Evolutionary conservation across 176 grass and related monocot genomes (phyloP).

Genomic region (Themeda triandra): DNA sequence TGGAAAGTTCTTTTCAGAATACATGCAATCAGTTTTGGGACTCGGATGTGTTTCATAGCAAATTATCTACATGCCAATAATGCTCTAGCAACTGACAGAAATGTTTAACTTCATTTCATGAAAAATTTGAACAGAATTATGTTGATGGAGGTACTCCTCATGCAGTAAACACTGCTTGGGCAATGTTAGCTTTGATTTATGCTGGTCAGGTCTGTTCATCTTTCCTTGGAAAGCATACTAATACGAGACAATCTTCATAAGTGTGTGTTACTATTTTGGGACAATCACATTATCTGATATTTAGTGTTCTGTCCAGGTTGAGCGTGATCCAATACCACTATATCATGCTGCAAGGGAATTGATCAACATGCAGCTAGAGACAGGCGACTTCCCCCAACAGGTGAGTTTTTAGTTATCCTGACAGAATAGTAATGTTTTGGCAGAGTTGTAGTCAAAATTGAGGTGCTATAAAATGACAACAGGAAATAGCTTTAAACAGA

Average conservation of each 20-base stretch:
- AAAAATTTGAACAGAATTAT: neutral
- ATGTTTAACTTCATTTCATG: neutral
- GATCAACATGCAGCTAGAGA: conserved; percentile 29
- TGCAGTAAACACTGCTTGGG: neutral
- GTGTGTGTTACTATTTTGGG: neutral
- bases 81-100: neutral
- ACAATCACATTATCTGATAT: neutral
- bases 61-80: neutral
- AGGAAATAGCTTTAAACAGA: neutral
- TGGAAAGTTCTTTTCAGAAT: neutral
- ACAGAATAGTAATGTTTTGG: neutral
- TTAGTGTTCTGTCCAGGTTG: neutral
- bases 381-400: conserved; percentile 17
- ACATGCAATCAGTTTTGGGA: neutral
- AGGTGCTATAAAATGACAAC: neutral
- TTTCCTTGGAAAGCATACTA: neutral
- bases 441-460: neutral
- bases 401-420: neutral
- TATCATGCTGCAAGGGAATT: conserved; percentile 17
- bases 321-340: conserved; percentile 28
- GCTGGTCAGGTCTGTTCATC: neutral
- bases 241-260: neutral
- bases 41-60: neutral
- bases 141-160: conserved; percentile 15
- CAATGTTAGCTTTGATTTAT: conserved; percentile 16